Conservation (phyloP, 2,329 filamentous ascomycete genomes). For the Paracorniculantispora psalliotae region DNA sequence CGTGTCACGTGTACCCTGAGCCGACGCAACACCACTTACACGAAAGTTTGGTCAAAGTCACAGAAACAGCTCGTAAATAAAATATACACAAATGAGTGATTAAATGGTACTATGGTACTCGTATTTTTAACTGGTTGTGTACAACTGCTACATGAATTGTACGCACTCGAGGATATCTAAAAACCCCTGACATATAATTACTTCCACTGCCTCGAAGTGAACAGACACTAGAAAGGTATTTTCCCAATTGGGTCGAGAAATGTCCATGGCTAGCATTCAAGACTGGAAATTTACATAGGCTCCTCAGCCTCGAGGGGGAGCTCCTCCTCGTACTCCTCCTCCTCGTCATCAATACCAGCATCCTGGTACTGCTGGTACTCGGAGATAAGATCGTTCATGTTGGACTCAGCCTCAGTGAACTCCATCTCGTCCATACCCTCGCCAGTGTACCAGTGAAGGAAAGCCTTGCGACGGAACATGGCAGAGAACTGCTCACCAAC, state of each 20-base stretch:
- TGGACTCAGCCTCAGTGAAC: slow-evolving; percentile 99
- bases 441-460: slow-evolving; percentile 99
- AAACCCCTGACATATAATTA: slow-evolving; percentile 31
- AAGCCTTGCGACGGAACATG: slow-evolving; percentile 99
- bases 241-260: not conserved
- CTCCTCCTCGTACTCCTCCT: slow-evolving; percentile 93
- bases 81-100: slow-evolving; percentile 5
- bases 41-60: not conserved
- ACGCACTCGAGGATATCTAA: slow-evolving; percentile 37
- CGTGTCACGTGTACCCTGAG: slow-evolving; percentile 22
- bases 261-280: slow-evolving; percentile 4
- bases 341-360: slow-evolving; percentile 91
- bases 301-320: slow-evolving; percentile 66
- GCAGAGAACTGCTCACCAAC: slow-evolving; percentile 98
- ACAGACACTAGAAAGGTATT: slow-evolving; percentile 12
- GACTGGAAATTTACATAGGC: slow-evolving; percentile 25
- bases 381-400: slow-evolving; percentile 99
- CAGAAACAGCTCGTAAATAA: not conserved
- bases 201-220: slow-evolving; percentile 23
- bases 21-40: not conserved
- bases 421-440: slow-evolving; percentile 99
- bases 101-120: slow-evolving; percentile 28
- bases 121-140: slow-evolving; percentile 24
- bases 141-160: slow-evolving; percentile 28
- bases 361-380: slow-evolving; percentile 99